Conservation (phyloP, 768 basidiomycete species). For the Strobilomyces confusus region DNA sequence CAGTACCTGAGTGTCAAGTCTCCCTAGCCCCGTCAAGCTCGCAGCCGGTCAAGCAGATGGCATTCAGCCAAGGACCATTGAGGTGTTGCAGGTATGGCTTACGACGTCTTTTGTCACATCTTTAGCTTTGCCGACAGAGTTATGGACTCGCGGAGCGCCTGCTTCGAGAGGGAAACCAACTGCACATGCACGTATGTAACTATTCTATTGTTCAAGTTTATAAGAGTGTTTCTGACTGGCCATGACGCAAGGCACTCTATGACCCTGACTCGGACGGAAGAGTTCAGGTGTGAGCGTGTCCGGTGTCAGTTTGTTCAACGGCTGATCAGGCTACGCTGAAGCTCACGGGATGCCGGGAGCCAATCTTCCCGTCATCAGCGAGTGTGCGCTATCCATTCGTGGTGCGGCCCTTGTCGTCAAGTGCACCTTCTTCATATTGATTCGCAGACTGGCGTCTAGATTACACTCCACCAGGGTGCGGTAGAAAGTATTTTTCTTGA, state of each 20-base stretch:
- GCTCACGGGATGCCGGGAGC: constrained; percentile 61
- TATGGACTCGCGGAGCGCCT: constrained; percentile 71
- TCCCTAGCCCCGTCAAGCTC: constrained; percentile 44
- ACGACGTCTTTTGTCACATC: not conserved
- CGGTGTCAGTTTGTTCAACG: not conserved
- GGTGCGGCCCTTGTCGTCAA: constrained; percentile 30
- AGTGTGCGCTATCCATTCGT: constrained; percentile 65
- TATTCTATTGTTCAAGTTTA: not conserved
- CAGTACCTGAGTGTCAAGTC: not conserved
- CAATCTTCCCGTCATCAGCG: constrained; percentile 46
- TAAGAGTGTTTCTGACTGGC: not conserved
- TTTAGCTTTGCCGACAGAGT: not conserved
- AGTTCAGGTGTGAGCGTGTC: constrained; percentile 46
- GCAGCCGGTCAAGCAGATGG: no score
- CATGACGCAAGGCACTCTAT: constrained; percentile 58
- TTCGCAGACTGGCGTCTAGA: constrained; percentile 15
- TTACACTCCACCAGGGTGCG: constrained; percentile 36
- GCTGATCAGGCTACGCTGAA: constrained; percentile 42
- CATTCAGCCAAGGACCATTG: constrained; percentile 50
- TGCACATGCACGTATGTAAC: constrained; percentile 60
- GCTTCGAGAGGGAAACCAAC: constrained; percentile 59
- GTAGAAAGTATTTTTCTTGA: constrained; percentile 41
- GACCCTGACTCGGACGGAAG: constrained; percentile 59
- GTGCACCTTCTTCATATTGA: not conserved
- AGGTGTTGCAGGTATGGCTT: constrained; percentile 43